Conservation (phyloP, 352 stramenopile genomes). For the Globisporangium paroecandrum region DNA sequence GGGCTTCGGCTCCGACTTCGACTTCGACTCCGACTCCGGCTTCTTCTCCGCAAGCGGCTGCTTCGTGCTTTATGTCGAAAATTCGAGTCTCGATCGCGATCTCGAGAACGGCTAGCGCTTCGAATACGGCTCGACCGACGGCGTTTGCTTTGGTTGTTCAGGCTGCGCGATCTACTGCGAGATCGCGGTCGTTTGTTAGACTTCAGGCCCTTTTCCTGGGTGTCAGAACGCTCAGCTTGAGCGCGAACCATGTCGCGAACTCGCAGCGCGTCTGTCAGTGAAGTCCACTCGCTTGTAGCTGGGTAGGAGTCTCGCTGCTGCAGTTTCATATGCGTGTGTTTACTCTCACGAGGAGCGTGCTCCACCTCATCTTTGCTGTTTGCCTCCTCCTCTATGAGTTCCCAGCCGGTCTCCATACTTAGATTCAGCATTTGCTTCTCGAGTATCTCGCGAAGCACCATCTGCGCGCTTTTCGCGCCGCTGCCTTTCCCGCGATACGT, state of each 20-base stretch:
- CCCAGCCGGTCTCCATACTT: slow-evolving; percentile 35
- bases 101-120: slow-evolving; percentile 6
- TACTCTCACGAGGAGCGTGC: neutral
- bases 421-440: slow-evolving; percentile 60
- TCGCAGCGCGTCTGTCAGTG: slow-evolving; percentile 17
- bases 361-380: neutral
- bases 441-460: slow-evolving; percentile 58
- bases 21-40: slow-evolving; percentile 7
- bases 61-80: neutral
- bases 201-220: no score
- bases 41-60: slow-evolving; percentile 2
- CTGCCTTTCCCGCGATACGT: slow-evolving; percentile 52
- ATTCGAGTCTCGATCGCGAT: neutral
- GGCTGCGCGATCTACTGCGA: slow-evolving; percentile 3
- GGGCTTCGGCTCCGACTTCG: neutral
- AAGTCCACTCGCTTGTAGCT: slow-evolving; percentile 12
- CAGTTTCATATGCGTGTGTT: no score
- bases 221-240: neutral
- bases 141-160: neutral
- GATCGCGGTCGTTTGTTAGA: neutral
- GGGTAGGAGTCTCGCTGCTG: no score
- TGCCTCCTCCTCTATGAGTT: slow-evolving; percentile 12
- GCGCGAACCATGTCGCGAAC: slow-evolving; percentile 20
- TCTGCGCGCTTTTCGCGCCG: slow-evolving; percentile 30
- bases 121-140: neutral